Evolutionary conservation across 352 stramenopile species (phyloP), one percentile per base, ranked within the genome.

Genomic region (Thraustochytrium striatum): DNA sequence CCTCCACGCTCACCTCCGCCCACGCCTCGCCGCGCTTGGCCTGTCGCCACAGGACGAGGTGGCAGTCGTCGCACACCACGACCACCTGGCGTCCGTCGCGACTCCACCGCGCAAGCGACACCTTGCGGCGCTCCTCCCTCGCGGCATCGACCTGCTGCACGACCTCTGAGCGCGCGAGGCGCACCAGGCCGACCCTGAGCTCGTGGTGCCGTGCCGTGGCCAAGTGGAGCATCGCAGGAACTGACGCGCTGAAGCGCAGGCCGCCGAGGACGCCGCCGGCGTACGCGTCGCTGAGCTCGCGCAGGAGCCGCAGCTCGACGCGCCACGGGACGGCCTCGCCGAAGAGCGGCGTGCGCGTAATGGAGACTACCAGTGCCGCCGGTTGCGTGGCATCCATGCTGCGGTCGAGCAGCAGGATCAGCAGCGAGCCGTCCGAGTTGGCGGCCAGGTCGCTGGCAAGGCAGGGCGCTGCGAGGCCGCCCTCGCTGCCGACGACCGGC

Each of bases 121-220:
- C n/a, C 1, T 61, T 25, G 3, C 7, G 19, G 30, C n/a, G 19
- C 35, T 38, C 11, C 2, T 68, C 9, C 13, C 8, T 62, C 21
- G 41, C 28, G 11, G 32, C 65, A 8, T 75, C 65, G 7, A 75
- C 65, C 35, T 75, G 65, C 65, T 72, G 65, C 52, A 75, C 65
- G 21, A 75, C 39, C 25, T 75, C 65, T 2, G 43, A 62, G 25
- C 36, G 65, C 52, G 65, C 65, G 25, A 75, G 44, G 28, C 68
- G 58, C 41, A 75, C 30, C 21, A 43, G 30, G 25, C 65, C 65
- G 47, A 30, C 65, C 47, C 68, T 8, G n/a, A 75, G 11, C 5
- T n/a, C 9, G 3, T 13, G 32, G 5, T 5, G 25, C 28, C n/a
- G 11, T 50, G 8, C 35, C 25, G 19, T 5, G 25, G 21, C 30